Base-by-base conservation (phyloP, 2,329 filamentous ascomycete genomes). In the Trichoderma oligosporum region DNA sequence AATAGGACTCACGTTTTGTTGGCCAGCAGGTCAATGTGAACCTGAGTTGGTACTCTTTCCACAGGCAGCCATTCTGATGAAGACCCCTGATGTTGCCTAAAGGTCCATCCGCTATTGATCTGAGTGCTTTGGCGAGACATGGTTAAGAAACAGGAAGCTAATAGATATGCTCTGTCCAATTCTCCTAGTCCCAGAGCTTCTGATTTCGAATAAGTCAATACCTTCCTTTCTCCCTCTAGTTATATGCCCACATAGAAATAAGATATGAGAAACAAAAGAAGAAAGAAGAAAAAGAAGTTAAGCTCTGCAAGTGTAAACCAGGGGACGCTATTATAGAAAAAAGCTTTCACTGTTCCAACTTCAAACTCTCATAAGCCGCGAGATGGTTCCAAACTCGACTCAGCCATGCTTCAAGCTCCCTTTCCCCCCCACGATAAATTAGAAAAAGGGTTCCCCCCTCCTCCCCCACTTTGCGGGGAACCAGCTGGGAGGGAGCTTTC, bases 21-120 rank as follows among this genome's bases (percentile, higher is more conserved):
- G 9, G 66, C 69, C 18, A 73, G 42, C 5, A 76, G 65, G 48
- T 75, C 74, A 11, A 72, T 60, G 47, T 76, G 73, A 29, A 75
- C 64, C 53, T 73, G 67, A 22, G 65, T 73, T 31, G 73, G 73
- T 12, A 75, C 64, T 2, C 59, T 65, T 14, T 61, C 53, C 2
- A 73, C 72, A 0, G 71, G 67, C 7, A 72, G 62, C 73, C 73
- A 75, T 31, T 63, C 46, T 8, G 64, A 58, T 4, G 66, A 67
- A 24, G 60, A 45, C 11, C 62, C 62, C n/a, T 63, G 61, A 4
- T 59, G 49, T 24, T 69, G 64, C 31, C 63, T 66, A 44, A 68
- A 64, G 14, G 55, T 53, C 67, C 68, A 70, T 49, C 67, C 66
- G n/a, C 46, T 51, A 41, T 44, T 59, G 25, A 66, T 36, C 18